A percentile compares a stretch with the other conserved stretches of the same genome.
phyloP scores from a whole-genome alignment of 768 basidiomycete genomes.

The Mycena metata region DNA sequence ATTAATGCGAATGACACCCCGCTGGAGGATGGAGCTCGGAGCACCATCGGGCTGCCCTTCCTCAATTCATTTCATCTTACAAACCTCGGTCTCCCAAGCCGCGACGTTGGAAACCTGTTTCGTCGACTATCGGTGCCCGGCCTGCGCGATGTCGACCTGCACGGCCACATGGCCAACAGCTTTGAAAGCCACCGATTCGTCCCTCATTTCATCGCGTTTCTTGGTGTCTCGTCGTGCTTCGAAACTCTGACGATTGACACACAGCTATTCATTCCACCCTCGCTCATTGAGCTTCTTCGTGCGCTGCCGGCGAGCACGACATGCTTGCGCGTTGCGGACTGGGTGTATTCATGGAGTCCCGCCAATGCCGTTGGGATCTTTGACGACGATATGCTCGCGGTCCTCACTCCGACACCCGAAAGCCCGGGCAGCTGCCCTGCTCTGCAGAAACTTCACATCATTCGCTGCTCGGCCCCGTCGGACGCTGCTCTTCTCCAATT shows the following conservation, averaged over 20 bases:
- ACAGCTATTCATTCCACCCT: background rate
- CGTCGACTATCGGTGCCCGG: too few relatives aligned
- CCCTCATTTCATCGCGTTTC: background rate
- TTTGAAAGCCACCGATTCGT: background rate
- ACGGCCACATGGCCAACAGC: too few relatives aligned
- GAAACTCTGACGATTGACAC: background rate
- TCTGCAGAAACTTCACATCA: background rate
- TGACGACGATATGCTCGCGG: background rate
- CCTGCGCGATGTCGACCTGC: too few relatives aligned
- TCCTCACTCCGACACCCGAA: background rate
- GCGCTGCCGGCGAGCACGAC: background rate
- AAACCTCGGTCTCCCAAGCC: too few relatives aligned
- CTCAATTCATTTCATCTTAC: too few relatives aligned
- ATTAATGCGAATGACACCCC: too few relatives aligned
- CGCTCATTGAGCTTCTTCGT: background rate
- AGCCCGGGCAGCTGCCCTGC: background rate
- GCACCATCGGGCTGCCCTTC: too few relatives aligned
- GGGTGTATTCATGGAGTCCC: too few relatives aligned
- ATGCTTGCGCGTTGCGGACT: background rate
- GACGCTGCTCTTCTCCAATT: background rate
- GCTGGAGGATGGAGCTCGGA: too few relatives aligned
- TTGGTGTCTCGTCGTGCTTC: background rate
- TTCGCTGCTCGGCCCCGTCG: background rate
- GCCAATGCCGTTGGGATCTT: background rate
- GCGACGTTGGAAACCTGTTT: too few relatives aligned